Base-by-base conservation (phyloP, 352 stramenopile genomes). In the Phytophthora capsici region DNA sequence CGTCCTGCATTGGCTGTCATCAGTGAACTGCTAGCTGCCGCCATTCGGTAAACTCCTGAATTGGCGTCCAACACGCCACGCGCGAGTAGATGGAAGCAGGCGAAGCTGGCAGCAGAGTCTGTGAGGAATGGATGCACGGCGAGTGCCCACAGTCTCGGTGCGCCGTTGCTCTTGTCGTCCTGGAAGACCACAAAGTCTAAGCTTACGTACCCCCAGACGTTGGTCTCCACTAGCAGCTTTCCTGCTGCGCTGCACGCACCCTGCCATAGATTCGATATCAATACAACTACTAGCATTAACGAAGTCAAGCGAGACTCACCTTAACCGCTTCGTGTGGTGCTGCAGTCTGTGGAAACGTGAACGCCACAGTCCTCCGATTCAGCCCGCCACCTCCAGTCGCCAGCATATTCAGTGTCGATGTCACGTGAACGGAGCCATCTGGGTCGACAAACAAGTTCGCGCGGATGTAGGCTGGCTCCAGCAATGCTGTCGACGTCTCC, bases 391-490 rank as follows among this genome's bases (percentile, higher is more conserved):
- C 53, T 38, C 52, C 57, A 38, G 62, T 58, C 44, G 55, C 40
- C 26, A 95, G 30, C 6, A 82, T 53, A 66, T 96, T 82, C 17
- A 91, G 80, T 23, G 87, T 92, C 22, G 81, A 91, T 19, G 87
- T 73, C 12, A 94, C 55, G 48, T 89, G 83, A 30, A 94, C 75
- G 0, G 81, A 67, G 16, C 88, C 86, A 32, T 70, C 71, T 4
- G 91, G 90, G 32, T 88, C 67, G 46, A 97, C 74, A 57, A 97
- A 95, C 25, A 96, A 20, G 40, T 90, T 95, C 6, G 77, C 82
- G 2, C 84, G 85, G 10, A 94, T 65, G 52, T 84, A 70, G 22
- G 80, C 76, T 1, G 80, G 51, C 9, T 60, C 60, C 43, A 57
- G 22, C 2, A 47, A n/a, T 8, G 34, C 38, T 30, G 38, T 49